Percentiles rank a stretch among this genome's conserved stretches.
phyloP scores from a whole-genome alignment of 2,329 filamentous ascomycete species.

The Nemania sp. region DNA sequence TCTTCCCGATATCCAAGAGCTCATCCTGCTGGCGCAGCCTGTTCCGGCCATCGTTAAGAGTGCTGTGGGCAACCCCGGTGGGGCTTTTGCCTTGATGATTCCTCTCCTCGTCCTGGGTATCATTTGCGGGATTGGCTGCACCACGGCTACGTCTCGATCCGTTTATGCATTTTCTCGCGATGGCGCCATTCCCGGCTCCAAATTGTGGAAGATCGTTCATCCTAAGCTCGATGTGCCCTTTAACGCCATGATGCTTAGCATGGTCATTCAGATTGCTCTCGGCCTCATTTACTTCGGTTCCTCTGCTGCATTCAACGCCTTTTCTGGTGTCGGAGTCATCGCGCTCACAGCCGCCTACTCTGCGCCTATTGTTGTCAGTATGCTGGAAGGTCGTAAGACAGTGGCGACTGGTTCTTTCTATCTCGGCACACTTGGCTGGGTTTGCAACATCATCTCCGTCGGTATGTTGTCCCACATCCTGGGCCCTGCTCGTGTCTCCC shows the following conservation, averaged over 20 bases:
- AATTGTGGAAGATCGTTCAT: conserved; percentile 72
- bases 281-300: conserved; percentile 78
- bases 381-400: conserved; percentile 70
- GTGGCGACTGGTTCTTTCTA: conserved; percentile 69
- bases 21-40: conserved; percentile 70
- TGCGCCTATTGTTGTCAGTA: conserved; percentile 72
- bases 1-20: conserved; percentile 69
- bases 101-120: conserved; percentile 75
- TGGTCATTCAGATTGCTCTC: conserved; percentile 72
- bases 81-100: conserved; percentile 71
- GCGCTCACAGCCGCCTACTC: conserved; percentile 76
- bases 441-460: conserved; percentile 74
- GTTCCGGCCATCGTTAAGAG: conserved; percentile 72
- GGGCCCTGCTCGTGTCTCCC: conserved; percentile 19
- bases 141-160: conserved; percentile 74
- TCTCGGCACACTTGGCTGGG: conserved; percentile 70
- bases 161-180: conserved; percentile 79
- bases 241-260: conserved; percentile 79
- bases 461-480: conserved; percentile 58
- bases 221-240: conserved; percentile 72
- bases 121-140: conserved; percentile 76
- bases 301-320: conserved; percentile 76
- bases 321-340: conserved; percentile 77
- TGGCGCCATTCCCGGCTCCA: conserved; percentile 74
- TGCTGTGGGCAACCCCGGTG: conserved; percentile 70